Evolutionary conservation across 306 rosid species (phyloP), one percentile per base, ranked within the genome.

Genomic region (Carpinus viminea): DNA sequence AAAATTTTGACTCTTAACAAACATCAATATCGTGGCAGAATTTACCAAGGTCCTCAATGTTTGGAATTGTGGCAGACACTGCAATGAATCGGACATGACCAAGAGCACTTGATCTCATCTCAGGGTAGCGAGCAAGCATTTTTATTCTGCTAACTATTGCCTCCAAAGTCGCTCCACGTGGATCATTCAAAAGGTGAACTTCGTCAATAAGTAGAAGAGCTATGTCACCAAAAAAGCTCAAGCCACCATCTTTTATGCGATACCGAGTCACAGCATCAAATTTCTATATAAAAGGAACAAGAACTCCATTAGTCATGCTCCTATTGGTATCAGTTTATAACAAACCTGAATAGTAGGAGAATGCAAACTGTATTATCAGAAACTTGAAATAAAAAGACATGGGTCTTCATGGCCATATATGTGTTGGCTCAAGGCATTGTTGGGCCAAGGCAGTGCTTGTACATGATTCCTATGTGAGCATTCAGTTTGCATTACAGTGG

Each of bases 81-180:
- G 97, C 97, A 47, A 92, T 78, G 75, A 89, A 85, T 83, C 97
- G 98, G 80, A 88, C 93, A 65, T 79, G 85, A 76, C 95, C 89
- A 72, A 94, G 91, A 82, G 97, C 85, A 83, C 87, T 89, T 55
- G 81, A 78, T 72, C 89, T 89, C 91, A 94, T 60, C 85, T 89
- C 88, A 56, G 95, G 97, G 82, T 84, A 91, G 78, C 88, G 78
- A 72, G 98, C 57, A 77, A 92, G 88, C 88, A 94, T 90, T 86
- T 94, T 92, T 72, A 92, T 87, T 85, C 98, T 92, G 73, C 98
- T 92, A 79, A 94, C 95, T 79, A 94, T 88, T 61, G 97, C 97
- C 88, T 94, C 98, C 85, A 94, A 87, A 50, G 88, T 88, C 8
- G 98, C 98, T 87, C 98, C 98, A 59, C 98, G 98, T 76, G 95